Evolutionary conservation across 2,329 filamentous ascomycete species (phyloP), one percentile per base, ranked within the genome.

Genomic region (Fusarium sp.): DNA sequence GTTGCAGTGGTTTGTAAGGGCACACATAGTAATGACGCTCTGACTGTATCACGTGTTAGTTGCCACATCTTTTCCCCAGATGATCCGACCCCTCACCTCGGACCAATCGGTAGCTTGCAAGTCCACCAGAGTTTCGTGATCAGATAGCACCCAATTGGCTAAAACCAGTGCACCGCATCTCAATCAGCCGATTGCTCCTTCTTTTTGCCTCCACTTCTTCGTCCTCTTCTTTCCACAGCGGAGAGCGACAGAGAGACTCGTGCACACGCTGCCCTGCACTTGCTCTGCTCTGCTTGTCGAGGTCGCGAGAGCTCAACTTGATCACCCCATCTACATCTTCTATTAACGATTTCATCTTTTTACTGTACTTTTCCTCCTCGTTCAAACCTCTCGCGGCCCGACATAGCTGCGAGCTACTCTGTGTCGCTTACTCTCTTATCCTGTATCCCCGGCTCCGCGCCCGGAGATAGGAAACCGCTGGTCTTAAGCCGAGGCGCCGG

Each of bases 101-200:
- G 54, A 33, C 78, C 78, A 80, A 80, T 80, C 74, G 77, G 36
- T 60, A 60, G 54, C 63, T 68, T 55, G n/a, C 43, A 10, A 57
- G 43, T 56, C 53, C 38, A 36, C 57, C 40, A 57, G 53, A 69
- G 68, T 68, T 71, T 65, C 58, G 58, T 69, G 72, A 72, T 74
- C 71, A 49, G 50, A 36, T 11, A 63, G 49, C 53, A 70, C 63
- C 46, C 63, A 17, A 75, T 74, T 75, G 73, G 73, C 60, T 62
- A 49, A 40, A 36, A 40, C 44, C 28, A 51, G 48, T 38, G 53
- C 45, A 60, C 57, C 48, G 66, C 72, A 66, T 63, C 34, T 69
- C 60, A 63, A 75, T 75, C 73, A 72, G 67, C 64, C 63, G 72
- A 74, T 74, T 71, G 57, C 56, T 72, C 50, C 57, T 58, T 70